Conservation (phyloP, 176 grass and related monocot species). For the Panicum miliaceum region DNA sequence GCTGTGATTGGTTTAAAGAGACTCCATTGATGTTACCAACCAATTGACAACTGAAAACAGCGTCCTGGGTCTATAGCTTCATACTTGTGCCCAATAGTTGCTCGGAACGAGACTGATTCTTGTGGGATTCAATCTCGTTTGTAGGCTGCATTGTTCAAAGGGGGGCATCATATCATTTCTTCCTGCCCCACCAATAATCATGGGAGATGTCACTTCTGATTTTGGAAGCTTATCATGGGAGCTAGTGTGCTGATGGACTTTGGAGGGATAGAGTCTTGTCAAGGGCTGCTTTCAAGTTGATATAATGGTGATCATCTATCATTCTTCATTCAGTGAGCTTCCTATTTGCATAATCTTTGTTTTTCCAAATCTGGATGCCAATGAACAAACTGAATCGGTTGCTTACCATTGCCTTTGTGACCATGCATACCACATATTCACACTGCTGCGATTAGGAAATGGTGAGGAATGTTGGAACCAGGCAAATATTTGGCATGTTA, state of each 20-base stretch:
- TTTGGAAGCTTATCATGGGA: conserved; percentile 46
- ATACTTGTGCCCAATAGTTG: conserved; percentile 56
- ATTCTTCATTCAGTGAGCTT: neutral
- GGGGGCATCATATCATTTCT: conserved; percentile 57
- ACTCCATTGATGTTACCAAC: conserved; percentile 44
- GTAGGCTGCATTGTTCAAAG: conserved; percentile 63
- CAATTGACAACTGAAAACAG: conserved; percentile 68
- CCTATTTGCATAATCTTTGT: neutral
- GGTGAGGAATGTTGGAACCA: conserved; percentile 31
- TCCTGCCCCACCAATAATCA: conserved; percentile 45
- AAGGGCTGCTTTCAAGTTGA: conserved; percentile 16
- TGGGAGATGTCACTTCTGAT: conserved; percentile 43
- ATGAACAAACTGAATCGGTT: neutral
- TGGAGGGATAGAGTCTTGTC: conserved; percentile 43
- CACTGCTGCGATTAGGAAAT: conserved; percentile 1
- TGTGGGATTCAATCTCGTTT: conserved; percentile 44
- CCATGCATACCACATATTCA: neutral
- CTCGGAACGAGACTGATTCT: conserved; percentile 52
- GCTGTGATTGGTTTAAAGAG: conserved; percentile 54
- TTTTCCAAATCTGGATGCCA: conserved; percentile 13
- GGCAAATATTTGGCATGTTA: conserved; percentile 12
- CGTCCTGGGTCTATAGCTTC: conserved; percentile 33
- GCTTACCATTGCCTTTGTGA: neutral
- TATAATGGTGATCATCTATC: neutral
- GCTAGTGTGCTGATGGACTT: conserved; percentile 24